Evolutionary conservation across 768 basidiomycete genomes (phyloP).

Genomic region (Russula olivacea): DNA sequence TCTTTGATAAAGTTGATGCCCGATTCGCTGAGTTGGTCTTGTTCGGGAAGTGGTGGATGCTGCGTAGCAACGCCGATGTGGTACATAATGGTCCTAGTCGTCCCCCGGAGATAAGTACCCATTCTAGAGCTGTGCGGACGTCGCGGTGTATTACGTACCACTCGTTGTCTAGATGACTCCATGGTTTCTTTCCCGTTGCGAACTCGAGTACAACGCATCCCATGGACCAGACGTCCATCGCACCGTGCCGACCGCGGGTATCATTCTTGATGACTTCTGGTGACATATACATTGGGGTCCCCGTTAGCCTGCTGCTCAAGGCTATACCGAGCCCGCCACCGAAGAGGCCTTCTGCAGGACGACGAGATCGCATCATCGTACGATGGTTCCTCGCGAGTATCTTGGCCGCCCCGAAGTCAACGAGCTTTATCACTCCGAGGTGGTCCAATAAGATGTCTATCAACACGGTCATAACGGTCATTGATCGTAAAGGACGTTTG

Average conservation of each 20-base stretch:
- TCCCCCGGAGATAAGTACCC: no score
- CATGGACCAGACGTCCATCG: constrained; percentile 98
- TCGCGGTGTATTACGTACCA: constrained; percentile 49
- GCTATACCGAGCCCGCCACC: constrained; percentile 32
- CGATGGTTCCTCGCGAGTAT: constrained; percentile 87
- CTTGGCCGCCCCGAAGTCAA: constrained; percentile 97
- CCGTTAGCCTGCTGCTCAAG: constrained; percentile 83
- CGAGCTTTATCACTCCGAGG: constrained; percentile 88
- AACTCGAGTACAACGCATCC: constrained; percentile 98
- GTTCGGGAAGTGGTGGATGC: constrained; percentile 91
- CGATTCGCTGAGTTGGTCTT: constrained; percentile 77
- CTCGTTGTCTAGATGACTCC: constrained; percentile 99
- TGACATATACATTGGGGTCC: constrained; percentile 99
- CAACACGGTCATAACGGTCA: background rate
- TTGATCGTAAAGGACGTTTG: background rate
- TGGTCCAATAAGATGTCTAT: constrained; percentile 93
- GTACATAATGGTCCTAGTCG: constrained; percentile 96
- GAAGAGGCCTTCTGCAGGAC: constrained; percentile 41
- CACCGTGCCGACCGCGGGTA: constrained; percentile 77
- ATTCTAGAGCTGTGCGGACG: no score
- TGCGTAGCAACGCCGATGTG: constrained; percentile 96
- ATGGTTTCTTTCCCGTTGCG: constrained; percentile 94
- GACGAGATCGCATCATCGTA: constrained; percentile 68
- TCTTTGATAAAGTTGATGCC: constrained; percentile 93
- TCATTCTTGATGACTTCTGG: constrained; percentile 98